Base-by-base conservation (phyloP, 495 filamentous ascomycete genomes). In the Neurospora terricola region DNA sequence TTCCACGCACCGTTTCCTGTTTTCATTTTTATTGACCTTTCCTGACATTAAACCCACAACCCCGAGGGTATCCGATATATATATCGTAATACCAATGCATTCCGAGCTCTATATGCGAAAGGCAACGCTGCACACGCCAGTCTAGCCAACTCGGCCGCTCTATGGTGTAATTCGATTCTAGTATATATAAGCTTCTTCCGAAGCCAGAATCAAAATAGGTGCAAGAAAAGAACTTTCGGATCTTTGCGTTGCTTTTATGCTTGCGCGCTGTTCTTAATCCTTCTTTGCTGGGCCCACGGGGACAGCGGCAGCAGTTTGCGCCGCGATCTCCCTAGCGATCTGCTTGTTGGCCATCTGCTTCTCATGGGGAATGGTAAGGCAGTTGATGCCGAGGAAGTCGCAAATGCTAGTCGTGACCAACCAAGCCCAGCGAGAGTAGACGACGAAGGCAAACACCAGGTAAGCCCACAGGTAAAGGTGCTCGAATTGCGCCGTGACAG, bases 391-490 rank as follows among this genome's bases (percentile, higher is more conserved):
- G 14, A 99, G 83, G 84, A 93, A 99, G 36, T 88, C 85, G 79
- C 96, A 98, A 76, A 99, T 98, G 73, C 92, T 91, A 77, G 91
- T 90, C 74, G 97, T 97, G 59, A 98, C 93, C 45, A 98, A 83
- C 42, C 91, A 88, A 1, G 96, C 96, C 96, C 96, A 99, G 75
- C 92, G 89, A 82, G 90, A 93, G 82, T 99, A 99, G 18, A 91
- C 90, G 38, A 94, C 83, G 68, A 90, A 82, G 11, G 96, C 91
- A 77, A 97, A 93, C 23, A 92, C 75, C 70, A 97, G 90, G 82
- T 96, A 98, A 0, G 81, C 86, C 73, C 92, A 87, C 18, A 99
- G 90, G 82, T 98, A 99, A 80, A 86, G 86, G 9, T 92, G 83
- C 82, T 99, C 96, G 12, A 88, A 75, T 0, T 88, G 82, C 38